Evolutionary conservation across 306 rosid species (phyloP), one percentile per base, ranked within the genome.

Genomic region (Sindora glabra): DNA sequence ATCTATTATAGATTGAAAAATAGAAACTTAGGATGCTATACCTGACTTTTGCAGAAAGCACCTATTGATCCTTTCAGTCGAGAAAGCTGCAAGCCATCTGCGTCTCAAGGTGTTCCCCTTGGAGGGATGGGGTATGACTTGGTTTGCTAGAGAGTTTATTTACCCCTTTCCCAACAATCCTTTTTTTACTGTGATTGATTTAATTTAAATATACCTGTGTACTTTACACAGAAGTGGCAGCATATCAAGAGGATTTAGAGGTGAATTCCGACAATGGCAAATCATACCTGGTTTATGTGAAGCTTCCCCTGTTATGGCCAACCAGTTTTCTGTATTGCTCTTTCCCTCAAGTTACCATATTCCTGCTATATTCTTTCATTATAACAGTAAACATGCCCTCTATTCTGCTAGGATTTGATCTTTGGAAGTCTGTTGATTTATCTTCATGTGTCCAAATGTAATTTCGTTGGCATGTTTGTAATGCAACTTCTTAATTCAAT

Each of bases 211-310:
- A 26, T 53, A 24, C 45, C 25, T 56, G 39, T 72, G 27, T 56
- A 9, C 67, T 40, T 9, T 61, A 38, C 46, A 8, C 90, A 92
- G 99, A 65, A 89, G 99, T 69, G 99, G 99, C 70, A 92, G 99
- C 80, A 89, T 92, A 71, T 92, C 99, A 56, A 86, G 99, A 77
- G 99, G 96, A 66, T 92, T 92, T 75, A 89, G 99, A 72, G 99
- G 99, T 10, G 99, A 92, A 64, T 92, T 92, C 69, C 79, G 95
- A 72, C 95, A 89, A 74, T 89, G 94, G 96, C 95, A 92, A 80
- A 89, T 92, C 48, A 60, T 86, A 76, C 99, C 96, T 62, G 91
- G 96, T 52, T 65, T 70, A 72, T 84, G 96, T 21, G 90, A 92
- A 64, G 70, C 86, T 44, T 92, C 96, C 46, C 96, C 96, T 59